Evolutionary conservation across 2,329 filamentous ascomycete genomes (phyloP).

Genomic region (Botrytis sinoallii): DNA sequence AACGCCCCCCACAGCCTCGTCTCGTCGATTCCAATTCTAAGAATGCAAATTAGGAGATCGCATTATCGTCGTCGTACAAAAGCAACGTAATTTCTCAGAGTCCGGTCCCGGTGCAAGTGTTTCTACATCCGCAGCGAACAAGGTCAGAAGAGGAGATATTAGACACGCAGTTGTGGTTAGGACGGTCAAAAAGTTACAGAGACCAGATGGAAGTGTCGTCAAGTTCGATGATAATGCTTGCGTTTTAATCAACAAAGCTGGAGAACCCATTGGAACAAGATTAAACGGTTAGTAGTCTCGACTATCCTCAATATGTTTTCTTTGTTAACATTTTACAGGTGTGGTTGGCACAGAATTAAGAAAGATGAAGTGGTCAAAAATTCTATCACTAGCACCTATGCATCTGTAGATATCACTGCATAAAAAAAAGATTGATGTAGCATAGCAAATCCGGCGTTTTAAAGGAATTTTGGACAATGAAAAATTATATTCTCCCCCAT

Average conservation of each 20-base stretch:
- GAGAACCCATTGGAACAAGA: conserved; percentile 89
- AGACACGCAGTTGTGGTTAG: conserved; percentile 94
- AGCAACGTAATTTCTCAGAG: conserved; percentile 77
- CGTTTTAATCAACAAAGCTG: conserved; percentile 93
- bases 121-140: conserved; percentile 73
- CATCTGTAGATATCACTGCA: conserved; percentile 52
- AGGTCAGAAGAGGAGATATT: conserved; percentile 94
- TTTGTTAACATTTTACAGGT: conserved; percentile 45
- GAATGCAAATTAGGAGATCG: conserved; percentile 67
- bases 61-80: conserved; percentile 96
- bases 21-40: neutral
- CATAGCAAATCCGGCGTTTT: conserved; percentile 18
- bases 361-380: conserved; percentile 97
- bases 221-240: conserved; percentile 98
- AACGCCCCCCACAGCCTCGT: neutral
- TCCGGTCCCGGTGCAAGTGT: conserved; percentile 69
- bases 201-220: conserved; percentile 84
- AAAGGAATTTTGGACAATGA: conserved; percentile 1
- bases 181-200: conserved; percentile 81
- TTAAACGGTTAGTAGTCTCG: conserved; percentile 62
- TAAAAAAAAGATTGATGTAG: neutral
- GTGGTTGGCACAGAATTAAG: conserved; percentile 87
- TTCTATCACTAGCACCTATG: conserved; percentile 88
- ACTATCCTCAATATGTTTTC: neutral
- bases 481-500: conserved; percentile 4